phyloP scores from a whole-genome alignment of 345 rosid genomes.

The Viola odorata region DNA sequence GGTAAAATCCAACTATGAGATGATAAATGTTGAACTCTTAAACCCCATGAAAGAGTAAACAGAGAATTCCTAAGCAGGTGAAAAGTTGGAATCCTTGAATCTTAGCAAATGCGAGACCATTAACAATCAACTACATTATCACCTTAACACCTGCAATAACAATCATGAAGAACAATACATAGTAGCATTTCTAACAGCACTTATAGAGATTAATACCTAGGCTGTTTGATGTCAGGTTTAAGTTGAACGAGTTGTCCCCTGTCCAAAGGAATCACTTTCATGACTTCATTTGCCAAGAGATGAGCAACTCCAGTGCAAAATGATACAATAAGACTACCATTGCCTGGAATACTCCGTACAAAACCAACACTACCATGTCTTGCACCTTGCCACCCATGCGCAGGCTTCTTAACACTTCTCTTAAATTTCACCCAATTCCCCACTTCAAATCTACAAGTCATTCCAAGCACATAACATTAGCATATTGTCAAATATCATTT shows the following conservation, averaged over 20 bases:
- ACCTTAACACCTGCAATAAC: not conserved
- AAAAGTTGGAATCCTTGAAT: no score
- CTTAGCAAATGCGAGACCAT: not conserved
- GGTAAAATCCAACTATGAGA: no score
- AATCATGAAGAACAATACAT: not conserved
- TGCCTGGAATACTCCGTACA: constrained; percentile 77
- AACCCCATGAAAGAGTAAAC: no score
- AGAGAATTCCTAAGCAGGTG: no score
- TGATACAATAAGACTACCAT: constrained; percentile 65
- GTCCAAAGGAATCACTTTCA: constrained; percentile 87
- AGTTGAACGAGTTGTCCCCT: constrained; percentile 94
- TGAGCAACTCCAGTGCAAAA: constrained; percentile 89
- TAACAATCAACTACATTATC: not conserved
- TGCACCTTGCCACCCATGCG: constrained; percentile 95
- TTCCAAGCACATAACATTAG: not conserved
- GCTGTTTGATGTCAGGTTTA: constrained; percentile 69
- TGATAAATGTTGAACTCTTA: no score
- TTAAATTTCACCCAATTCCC: constrained; percentile 98
- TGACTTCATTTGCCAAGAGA: constrained; percentile 75
- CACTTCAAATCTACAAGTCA: constrained; percentile 58
- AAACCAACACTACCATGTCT: constrained; percentile 85
- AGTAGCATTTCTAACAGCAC: not conserved
- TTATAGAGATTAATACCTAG: constrained; percentile 48
- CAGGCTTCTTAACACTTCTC: constrained; percentile 63
- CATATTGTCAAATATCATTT: no score